Conservation (phyloP, 108 stramenopile genomes). For the Cylindrotheca fusiformis region DNA sequence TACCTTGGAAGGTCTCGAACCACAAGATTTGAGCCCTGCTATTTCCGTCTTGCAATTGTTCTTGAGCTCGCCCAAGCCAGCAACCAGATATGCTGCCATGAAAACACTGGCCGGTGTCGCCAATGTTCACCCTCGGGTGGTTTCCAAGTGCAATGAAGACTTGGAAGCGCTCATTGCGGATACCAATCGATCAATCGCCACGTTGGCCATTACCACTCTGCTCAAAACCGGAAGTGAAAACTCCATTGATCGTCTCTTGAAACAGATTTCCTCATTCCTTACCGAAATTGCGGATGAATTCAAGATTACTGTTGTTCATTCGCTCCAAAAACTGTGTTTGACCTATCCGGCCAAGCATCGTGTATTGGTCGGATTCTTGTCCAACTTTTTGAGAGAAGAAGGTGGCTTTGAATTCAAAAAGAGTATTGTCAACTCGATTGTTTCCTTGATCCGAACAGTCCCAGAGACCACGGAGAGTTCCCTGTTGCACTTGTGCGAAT, state of each 20-base stretch:
- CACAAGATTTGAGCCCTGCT: conserved; percentile 92
- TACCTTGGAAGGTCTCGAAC: conserved; percentile 88
- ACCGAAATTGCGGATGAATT: conserved; percentile 99
- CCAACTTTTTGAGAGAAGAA: conserved; percentile 93
- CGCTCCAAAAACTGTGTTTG: conserved; percentile 86
- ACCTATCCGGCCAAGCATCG: conserved; percentile 92
- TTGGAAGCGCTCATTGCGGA: conserved; percentile 96
- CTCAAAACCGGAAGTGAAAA: conserved; percentile 98
- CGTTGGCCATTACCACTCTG: conserved; percentile 97
- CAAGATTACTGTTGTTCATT: conserved; percentile 92
- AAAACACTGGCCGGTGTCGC: conserved; percentile 92
- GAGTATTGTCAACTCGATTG: conserved; percentile 84
- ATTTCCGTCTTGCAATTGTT: conserved; percentile 96
- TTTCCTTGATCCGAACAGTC: conserved; percentile 80
- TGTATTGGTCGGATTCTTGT: conserved; percentile 89
- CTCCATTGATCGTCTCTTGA: conserved; percentile 93
- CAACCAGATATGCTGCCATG: conserved; percentile 95
- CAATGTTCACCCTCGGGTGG: conserved; percentile 86
- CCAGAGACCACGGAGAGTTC: conserved; percentile 86
- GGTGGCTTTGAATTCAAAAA: conserved; percentile 94
- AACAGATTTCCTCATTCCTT: conserved; percentile 97
- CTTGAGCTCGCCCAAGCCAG: conserved; percentile 91
- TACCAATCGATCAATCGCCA: conserved; percentile 95
- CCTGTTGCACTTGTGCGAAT: conserved; percentile 95
- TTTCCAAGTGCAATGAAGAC: conserved; percentile 98